These are phyloP conservation scores for Lactarius vividus DNA, from an alignment of 768 basidiomycete genomes.

Conservation along the genomic window DNA sequence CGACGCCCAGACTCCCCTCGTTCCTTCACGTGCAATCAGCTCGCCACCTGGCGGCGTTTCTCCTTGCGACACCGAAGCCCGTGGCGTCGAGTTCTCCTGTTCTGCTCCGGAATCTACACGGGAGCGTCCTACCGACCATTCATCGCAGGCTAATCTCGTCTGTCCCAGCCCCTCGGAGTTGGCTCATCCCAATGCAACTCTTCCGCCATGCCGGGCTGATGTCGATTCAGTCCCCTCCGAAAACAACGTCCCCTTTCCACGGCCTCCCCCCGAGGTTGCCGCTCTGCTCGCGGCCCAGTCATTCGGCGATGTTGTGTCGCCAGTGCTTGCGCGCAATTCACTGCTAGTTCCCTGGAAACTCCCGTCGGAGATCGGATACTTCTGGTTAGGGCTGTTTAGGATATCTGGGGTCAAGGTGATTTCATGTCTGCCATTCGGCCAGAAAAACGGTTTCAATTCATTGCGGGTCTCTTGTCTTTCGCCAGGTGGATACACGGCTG, in stretches of 20 bases:
- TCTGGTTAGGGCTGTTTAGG: slow-evolving; percentile 27
- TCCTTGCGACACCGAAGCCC: background rate
- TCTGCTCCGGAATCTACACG: background rate
- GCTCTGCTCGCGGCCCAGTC: slow-evolving; percentile 2
- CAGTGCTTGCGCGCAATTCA: slow-evolving; percentile 21
- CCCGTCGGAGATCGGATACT: slow-evolving; percentile 21
- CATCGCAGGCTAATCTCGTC: background rate
- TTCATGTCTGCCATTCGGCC: slow-evolving; percentile 1
- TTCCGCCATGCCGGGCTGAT: background rate
- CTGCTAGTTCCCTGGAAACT: slow-evolving; percentile 27
- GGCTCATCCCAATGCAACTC: background rate
- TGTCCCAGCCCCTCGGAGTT: background rate
- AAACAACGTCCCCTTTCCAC: background rate
- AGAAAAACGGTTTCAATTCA: slow-evolving; percentile 5
- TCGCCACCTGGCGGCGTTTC: background rate
- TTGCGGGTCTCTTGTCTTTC: slow-evolving; percentile 10
- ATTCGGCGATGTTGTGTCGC: slow-evolving; percentile 6
- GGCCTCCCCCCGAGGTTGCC: slow-evolving; percentile 21
- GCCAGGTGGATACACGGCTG: slow-evolving; percentile 13
- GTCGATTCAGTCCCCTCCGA: background rate
- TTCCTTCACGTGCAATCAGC: background rate
- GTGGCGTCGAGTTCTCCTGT: background rate
- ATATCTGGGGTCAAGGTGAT: slow-evolving; percentile 22
- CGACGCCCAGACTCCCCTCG: background rate
- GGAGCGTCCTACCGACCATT: background rate